phyloP scores from a whole-genome alignment of 768 basidiomycete species.

The Tulasnella sp. region DNA sequence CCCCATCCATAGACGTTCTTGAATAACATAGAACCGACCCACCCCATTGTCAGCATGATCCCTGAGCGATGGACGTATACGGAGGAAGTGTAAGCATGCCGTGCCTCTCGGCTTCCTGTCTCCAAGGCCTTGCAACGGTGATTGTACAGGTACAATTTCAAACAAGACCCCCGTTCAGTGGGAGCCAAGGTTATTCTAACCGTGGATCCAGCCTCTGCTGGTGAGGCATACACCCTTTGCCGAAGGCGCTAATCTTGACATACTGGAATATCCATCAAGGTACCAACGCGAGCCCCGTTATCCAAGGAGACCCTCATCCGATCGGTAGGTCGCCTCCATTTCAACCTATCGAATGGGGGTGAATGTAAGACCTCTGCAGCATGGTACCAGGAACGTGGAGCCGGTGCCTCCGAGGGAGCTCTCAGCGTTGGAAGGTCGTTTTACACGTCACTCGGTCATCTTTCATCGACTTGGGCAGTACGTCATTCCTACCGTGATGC shows the following conservation, averaged over 20 bases:
- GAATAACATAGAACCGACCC: constrained; percentile 30
- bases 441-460: constrained; percentile 78
- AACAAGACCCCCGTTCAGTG: constrained; percentile 60
- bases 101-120: background rate
- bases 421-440: constrained; percentile 65
- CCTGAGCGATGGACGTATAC: constrained; percentile 38
- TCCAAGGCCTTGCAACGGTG: too few species aligned
- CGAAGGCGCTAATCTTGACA: background rate
- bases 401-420: constrained; percentile 51
- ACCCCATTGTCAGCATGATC: constrained; percentile 36
- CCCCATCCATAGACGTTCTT: background rate
- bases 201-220: constrained; percentile 62
- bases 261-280: constrained; percentile 33
- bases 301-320: constrained; percentile 65
- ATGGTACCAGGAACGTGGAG: constrained; percentile 77
- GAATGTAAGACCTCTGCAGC: constrained; percentile 43
- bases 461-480: constrained; percentile 73
- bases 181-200: constrained; percentile 61
- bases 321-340: constrained; percentile 48
- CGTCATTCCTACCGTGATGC: constrained; percentile 30
- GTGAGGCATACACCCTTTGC: constrained; percentile 38
- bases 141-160: constrained; percentile 58
- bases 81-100: constrained; percentile 33
- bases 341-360: background rate
- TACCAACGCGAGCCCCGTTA: constrained; percentile 52